Evolutionary conservation across 1,284 basidiomycete species (phyloP), one percentile per base, ranked within the genome.

Genomic region (Pholiota adiposa): DNA sequence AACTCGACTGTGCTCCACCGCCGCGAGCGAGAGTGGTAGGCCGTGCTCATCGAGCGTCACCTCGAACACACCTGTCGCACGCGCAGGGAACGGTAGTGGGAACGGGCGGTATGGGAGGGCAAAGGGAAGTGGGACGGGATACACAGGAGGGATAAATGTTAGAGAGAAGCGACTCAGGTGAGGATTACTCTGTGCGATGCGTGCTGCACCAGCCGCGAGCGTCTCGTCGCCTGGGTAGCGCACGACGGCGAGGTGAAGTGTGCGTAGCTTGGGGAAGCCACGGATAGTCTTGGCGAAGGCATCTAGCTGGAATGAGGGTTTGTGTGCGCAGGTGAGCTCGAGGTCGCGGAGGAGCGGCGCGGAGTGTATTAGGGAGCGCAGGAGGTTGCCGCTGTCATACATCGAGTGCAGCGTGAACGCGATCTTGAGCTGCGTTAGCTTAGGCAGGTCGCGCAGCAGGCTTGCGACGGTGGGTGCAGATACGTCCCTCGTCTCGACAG

Each of bases 391-490:
- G 66, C 87, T 86, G 65, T 91, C 89, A 66, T 90, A 90, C 64
- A 86, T 85, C 4, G 87, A 87, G 65, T 90, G 86, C 50, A 90
- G 79, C 41, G 81, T 80, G 68, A 90, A 90, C 16, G 83, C 77
- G 51, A 90, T 81, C 56, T 80, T 84, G 57, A 91, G 76, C 36
- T 83, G 79, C 18, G 75, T 80, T 23, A 91, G 77, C 5, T 76
- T 75, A n/a, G 79, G 78, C 18, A 90, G 65, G 46, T 79, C 78
- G 60, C 81, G 77, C 23, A 91, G 77, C 27, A 87, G 75, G 38
- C 78, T 78, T 3, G 85, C 81, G 2, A 90, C 78, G 7, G 83
- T 77, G 29, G 87, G 75, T 1, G 86, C 83, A 5, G 87, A 85
- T 14, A 88, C 75, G 62, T 90, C 88, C 29, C 88, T 83, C 3